These are phyloP conservation scores for Phyllostachys edulis DNA, from an alignment of 176 grass and related monocot species.

Conservation along the genomic window DNA sequence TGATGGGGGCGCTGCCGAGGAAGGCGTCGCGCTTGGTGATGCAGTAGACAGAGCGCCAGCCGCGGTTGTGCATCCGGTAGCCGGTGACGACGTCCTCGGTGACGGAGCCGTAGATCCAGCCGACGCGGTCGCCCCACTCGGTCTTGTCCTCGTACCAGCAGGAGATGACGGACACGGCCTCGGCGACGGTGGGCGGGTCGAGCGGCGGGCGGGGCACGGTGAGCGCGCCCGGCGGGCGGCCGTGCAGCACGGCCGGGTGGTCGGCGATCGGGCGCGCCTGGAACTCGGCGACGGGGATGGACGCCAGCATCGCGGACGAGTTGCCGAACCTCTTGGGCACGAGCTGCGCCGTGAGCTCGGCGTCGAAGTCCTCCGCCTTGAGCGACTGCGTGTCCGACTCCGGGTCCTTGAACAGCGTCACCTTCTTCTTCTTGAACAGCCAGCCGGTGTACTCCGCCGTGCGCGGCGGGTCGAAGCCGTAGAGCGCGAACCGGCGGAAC, in stretches of 20 bases:
- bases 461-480: slow-evolving; percentile 91
- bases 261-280: slow-evolving; percentile 80
- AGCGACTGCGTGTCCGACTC: slow-evolving; percentile 66
- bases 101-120: slow-evolving; percentile 96
- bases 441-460: slow-evolving; percentile 64
- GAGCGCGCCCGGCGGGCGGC: slow-evolving; percentile 65
- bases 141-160: slow-evolving; percentile 99
- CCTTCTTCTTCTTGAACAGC: slow-evolving; percentile 74
- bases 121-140: slow-evolving; percentile 96
- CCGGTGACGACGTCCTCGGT: slow-evolving; percentile 97
- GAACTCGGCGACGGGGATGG: slow-evolving; percentile 90
- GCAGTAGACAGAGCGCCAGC: slow-evolving; percentile 94
- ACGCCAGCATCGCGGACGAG: slow-evolving; percentile 68
- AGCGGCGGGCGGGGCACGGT: slow-evolving; percentile 67
- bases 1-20: slow-evolving; percentile 91
- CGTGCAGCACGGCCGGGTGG: slow-evolving; percentile 75
- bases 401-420: slow-evolving; percentile 39
- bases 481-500: slow-evolving; percentile 89
- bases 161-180: slow-evolving; percentile 90
- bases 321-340: slow-evolving; percentile 85
- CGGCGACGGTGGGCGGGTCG: slow-evolving; percentile 72
- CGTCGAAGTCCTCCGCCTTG: slow-evolving; percentile 72
- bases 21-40: slow-evolving; percentile 94
- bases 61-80: slow-evolving; percentile 97
- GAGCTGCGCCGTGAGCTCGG: slow-evolving; percentile 55